Evolutionary conservation across 116 monocot species (phyloP).

Genomic region (Dioscorea cayenensis): DNA sequence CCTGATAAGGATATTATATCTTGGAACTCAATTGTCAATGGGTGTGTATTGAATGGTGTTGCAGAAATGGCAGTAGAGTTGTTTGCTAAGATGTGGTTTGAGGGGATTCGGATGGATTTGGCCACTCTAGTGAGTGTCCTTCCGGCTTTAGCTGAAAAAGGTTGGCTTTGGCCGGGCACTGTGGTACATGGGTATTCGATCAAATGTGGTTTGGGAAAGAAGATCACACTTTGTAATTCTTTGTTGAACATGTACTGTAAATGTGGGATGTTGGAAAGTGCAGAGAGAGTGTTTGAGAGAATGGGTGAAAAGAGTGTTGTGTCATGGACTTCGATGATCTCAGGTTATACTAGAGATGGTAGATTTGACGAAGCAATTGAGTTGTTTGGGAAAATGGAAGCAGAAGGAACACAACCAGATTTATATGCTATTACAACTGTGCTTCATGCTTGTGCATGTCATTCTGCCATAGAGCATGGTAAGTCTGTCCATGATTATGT

Average conservation of each 20-base stretch:
- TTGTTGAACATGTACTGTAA: slow-evolving; percentile 32
- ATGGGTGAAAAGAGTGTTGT: slow-evolving; percentile 21
- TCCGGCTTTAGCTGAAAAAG: slow-evolving; percentile 14
- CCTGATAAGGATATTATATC: slow-evolving; percentile 5
- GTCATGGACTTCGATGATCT: slow-evolving; percentile 37
- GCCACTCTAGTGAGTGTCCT: slow-evolving; percentile 11
- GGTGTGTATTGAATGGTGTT: slow-evolving; percentile 3
- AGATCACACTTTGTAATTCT: slow-evolving; percentile 19
- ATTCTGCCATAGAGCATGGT: slow-evolving; percentile 41
- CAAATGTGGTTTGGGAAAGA: background rate
- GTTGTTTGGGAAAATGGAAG: slow-evolving; percentile 47
- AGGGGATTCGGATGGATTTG: slow-evolving; percentile 1
- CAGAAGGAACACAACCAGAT: slow-evolving; percentile 38
- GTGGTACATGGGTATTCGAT: slow-evolving; percentile 8
- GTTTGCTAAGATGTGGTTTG: slow-evolving; percentile 9
- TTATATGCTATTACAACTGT: slow-evolving; percentile 35
- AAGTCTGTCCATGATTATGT: slow-evolving; percentile 43
- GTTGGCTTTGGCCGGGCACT: slow-evolving; percentile 6
- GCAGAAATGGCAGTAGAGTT: background rate
- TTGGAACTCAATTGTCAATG: slow-evolving; percentile 9
- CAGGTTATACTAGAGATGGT: slow-evolving; percentile 22
- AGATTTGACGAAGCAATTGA: slow-evolving; percentile 39
- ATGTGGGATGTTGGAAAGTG: slow-evolving; percentile 19
- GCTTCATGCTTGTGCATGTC: slow-evolving; percentile 64
- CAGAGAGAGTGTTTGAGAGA: slow-evolving; percentile 23